Evolutionary conservation across 2,329 filamentous ascomycete genomes (phyloP).

Genomic region (Microdochium trichocladiopsis): DNA sequence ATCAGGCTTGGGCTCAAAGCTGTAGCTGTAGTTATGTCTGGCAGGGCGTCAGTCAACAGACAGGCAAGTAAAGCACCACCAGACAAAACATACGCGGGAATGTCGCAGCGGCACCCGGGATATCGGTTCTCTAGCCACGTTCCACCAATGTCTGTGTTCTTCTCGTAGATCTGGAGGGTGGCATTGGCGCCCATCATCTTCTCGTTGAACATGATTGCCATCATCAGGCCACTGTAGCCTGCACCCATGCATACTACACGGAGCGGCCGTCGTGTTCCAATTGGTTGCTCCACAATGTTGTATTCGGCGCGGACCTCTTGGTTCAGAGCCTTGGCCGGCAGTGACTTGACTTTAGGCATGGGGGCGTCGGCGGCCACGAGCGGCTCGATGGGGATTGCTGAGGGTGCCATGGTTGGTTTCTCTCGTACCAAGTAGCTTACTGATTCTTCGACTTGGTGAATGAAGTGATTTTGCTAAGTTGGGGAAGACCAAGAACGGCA

Average conservation of each 20-base stretch:
- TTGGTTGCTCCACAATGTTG: constrained; percentile 6
- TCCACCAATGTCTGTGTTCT: constrained; percentile 1
- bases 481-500: too few species aligned
- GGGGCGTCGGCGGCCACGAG: not conserved
- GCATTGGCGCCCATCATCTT: constrained; percentile 8
- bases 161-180: constrained; percentile 9
- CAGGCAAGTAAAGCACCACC: too few species aligned
- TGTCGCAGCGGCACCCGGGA: constrained; percentile 1
- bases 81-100: constrained; percentile 30
- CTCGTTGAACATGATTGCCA: constrained; percentile 19
- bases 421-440: too few species aligned
- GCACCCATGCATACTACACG: constrained; percentile 20
- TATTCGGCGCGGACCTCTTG: constrained; percentile 3
- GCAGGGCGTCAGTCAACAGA: too few species aligned
- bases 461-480: not conserved
- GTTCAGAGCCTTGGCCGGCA: not conserved
- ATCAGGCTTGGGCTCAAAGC: constrained; percentile 8
- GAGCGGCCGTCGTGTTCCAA: constrained; percentile 8
- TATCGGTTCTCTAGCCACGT: constrained; percentile 1
- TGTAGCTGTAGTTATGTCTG: constrained; percentile 8
- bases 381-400: not conserved
- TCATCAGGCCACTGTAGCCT: constrained; percentile 21
- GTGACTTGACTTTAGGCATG: not conserved
- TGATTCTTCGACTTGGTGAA: too few species aligned
- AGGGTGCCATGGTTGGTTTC: not conserved